Conservation (phyloP, 2,329 filamentous ascomycete species). For the Lasiodiplodia theobromae region DNA sequence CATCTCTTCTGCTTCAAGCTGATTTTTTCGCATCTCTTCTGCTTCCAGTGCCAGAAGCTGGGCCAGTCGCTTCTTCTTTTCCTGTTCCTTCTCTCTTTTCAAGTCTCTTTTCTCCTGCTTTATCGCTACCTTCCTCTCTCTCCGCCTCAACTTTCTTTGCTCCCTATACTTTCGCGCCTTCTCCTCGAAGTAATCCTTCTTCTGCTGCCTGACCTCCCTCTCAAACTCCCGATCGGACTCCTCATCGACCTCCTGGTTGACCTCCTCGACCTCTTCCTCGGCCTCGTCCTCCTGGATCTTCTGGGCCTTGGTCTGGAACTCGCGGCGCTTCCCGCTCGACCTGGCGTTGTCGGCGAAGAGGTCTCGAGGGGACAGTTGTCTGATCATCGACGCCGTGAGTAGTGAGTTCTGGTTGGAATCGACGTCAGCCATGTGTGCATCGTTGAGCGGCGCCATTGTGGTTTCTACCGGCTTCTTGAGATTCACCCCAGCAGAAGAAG, state of each 20-base stretch:
- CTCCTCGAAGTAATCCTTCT: background rate
- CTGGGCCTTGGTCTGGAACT: background rate
- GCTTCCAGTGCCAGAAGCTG: no score
- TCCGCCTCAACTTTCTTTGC: no score
- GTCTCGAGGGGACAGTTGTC: background rate
- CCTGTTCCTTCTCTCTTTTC: no score
- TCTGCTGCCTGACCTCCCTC: background rate
- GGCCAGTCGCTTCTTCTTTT: no score
- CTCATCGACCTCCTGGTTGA: background rate
- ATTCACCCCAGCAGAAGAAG: no score
- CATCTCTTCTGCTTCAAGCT: no score
- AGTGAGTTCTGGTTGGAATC: background rate
- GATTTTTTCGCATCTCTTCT: no score
- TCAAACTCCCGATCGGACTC: background rate
- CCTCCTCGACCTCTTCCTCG: background rate
- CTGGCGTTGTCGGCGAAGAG: background rate
- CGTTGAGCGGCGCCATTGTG: background rate
- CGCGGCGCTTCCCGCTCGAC: background rate
- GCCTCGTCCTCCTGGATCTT: background rate
- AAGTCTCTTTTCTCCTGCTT: no score
- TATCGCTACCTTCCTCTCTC: no score
- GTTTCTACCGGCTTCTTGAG: background rate
- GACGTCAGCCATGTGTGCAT: background rate
- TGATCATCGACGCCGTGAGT: constrained; percentile 1
- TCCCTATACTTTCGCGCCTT: no score